Percentiles rank a stretch among this genome's conserved stretches.
These are phyloP conservation scores for Pseudopediastrum boryanum DNA, from an alignment of 139 green algal species.

Conservation along the genomic window DNA sequence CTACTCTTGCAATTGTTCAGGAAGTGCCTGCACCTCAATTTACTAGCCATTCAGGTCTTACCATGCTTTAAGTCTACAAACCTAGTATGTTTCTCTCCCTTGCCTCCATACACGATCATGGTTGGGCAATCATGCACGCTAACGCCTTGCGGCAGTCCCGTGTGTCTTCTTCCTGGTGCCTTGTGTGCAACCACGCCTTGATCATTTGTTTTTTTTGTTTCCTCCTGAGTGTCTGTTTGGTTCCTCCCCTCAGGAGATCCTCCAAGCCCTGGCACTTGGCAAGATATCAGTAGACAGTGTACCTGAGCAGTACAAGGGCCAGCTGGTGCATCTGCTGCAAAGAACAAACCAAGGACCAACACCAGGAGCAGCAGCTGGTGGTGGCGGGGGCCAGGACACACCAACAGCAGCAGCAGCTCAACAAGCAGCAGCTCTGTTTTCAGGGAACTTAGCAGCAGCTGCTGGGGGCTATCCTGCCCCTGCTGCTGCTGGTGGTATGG, in stretches of 20 bases:
- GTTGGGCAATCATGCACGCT: background rate
- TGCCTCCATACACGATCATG: background rate
- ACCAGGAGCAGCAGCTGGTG: conserved; percentile 20
- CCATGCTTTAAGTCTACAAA: no score
- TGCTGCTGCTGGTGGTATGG: background rate
- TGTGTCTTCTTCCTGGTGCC: background rate
- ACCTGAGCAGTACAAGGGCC: conserved; percentile 11
- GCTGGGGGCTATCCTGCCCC: background rate
- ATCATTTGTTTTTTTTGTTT: no score
- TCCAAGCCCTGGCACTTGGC: conserved; percentile 15
- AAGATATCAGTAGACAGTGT: conserved; percentile 9
- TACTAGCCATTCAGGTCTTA: no score
- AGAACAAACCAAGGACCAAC: background rate
- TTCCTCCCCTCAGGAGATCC: conserved; percentile 10
- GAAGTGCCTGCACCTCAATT: no score
- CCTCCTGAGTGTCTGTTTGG: no score
- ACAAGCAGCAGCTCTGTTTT: background rate
- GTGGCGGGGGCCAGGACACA: conserved; percentile 3
- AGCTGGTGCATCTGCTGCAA: conserved; percentile 21
- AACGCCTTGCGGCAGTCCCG: background rate
- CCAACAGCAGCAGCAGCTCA: conserved; percentile 10
- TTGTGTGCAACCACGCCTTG: background rate
- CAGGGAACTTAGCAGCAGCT: background rate
- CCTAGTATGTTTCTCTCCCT: background rate
- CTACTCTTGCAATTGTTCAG: no score